Evolutionary conservation across 129 eudicot genomes (phyloP), one percentile per base, ranked within the genome.

Genomic region (Sambucus nigra): DNA sequence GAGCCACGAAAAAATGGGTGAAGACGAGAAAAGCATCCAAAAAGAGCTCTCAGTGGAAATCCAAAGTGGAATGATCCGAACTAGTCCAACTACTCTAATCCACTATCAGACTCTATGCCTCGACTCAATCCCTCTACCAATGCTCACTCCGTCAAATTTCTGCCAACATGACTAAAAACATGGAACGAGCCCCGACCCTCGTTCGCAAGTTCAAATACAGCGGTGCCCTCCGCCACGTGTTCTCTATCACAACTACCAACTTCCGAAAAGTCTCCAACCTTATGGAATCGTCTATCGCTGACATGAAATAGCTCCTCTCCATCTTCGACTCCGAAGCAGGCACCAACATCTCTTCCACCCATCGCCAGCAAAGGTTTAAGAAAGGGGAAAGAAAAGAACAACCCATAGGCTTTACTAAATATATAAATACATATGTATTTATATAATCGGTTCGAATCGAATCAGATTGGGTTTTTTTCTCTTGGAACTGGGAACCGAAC

Each of bases 21-120:
- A 68, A 61, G 72, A 59, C 55, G 70, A 57, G 5, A 69, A 66
- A 39, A 25, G 76, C 59, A 58, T 83, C 61, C 94, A 76, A 13
- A 76, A 79, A 6, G 67, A 75, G 23, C 87, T 83, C 53, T 62
- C 83, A n/a, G 71, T 65, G 41, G 78, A 73, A 13, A 83, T 83
- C 74, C 24, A 78, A 73, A 53, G 22, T 25, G 41, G 86, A 80
- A 44, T 80, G 71, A 72, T 44, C 72, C 13, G 83, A 60, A 25
- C 83, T 85, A 72, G 56, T 80, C 18, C 80, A 68, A 22, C 77
- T 69, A 71, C 88, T 87, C 67, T 82, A 88, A 5, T 65, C 93
- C 62, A 54, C 71, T 49, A 80, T 68, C 53, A 78, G 88, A 21
- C 59, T 82, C 23, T 29, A 69, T 70, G 40, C 76, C 58, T 9